Evolutionary conservation across 164 flowering plant genomes (phyloP), one percentile per base, ranked within the genome.

Genomic region (Aristolochia californica): DNA sequence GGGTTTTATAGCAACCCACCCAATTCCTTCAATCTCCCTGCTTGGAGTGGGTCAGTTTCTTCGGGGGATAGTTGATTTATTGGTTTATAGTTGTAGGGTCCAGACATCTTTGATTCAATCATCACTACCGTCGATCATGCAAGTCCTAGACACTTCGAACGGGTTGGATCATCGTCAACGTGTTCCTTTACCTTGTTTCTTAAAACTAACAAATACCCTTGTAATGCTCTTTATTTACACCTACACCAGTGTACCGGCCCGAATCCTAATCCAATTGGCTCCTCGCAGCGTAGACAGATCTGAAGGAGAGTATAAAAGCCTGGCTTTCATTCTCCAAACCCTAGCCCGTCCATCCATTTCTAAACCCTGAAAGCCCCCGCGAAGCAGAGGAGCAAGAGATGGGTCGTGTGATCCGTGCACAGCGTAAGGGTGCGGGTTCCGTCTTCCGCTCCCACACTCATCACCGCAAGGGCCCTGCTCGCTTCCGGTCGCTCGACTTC

Each of bases 401-500:
- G 67, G 67, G 67, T 21, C 62, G 67, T 18, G 67, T 64, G 13
- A 64, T 64, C 62, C 43, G 67, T 40, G 67, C 67, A 9, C 67
- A 64, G 52, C 43, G 67, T 18, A 64, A 64, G 57, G 67, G 67
- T 34, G 67, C 67, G 11, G 67, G 67, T 2, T 64, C 67, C n/a
- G 62, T 64, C 17, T 64, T 64, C 67, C 43, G 44, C 30, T 64
- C 67, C 43, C 67, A 64, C 55, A 63, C 66, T 48, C 66, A 80
- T 75, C 84, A 77, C 71, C 78, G 84, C 17, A 80, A 80, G 67
- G 84, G 84, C 4, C 78, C 84, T 13, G 84, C 84, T 20, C 62
- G 77, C 5, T 80, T 80, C 75, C 67, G 84, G 5, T 61, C 70
- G 48, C 80, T 80, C 16, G 84, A 80, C 69, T 80, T 75, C 67